Evolutionary conservation across 2,329 filamentous ascomycete genomes (phyloP).

Genomic region (Xylariales sp.): DNA sequence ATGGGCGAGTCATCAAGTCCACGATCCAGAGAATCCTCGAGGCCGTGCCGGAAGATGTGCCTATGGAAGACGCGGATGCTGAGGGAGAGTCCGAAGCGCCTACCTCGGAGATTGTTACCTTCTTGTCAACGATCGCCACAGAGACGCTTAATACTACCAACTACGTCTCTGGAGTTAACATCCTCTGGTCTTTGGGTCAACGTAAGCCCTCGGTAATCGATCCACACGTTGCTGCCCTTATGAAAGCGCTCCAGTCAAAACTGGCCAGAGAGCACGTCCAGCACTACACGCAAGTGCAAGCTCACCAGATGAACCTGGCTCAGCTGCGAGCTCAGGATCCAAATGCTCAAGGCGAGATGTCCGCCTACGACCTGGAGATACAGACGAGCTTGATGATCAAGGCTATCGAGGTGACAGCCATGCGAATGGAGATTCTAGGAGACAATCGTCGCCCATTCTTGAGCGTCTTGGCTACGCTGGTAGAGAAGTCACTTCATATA

Average conservation of each 20-base stretch:
- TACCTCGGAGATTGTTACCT: conserved; percentile 81
- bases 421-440: conserved; percentile 86
- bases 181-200: conserved; percentile 85
- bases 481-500: conserved; percentile 89
- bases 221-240: conserved; percentile 77
- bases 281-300: conserved; percentile 58
- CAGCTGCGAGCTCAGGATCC: conserved; percentile 48
- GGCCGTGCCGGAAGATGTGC: conserved; percentile 74
- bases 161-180: conserved; percentile 84
- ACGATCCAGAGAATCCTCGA: conserved; percentile 80
- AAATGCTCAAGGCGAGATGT: conserved; percentile 55
- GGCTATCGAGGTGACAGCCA: conserved; percentile 85
- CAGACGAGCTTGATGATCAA: conserved; percentile 90
- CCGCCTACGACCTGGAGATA: conserved; percentile 76
- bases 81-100: conserved; percentile 79
- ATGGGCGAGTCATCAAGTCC: conserved; percentile 66
- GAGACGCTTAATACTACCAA: conserved; percentile 79
- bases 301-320: conserved; percentile 39
- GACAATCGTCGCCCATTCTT: conserved; percentile 91
- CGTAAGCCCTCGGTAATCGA: conserved; percentile 85
- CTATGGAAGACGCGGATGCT: conserved; percentile 72
- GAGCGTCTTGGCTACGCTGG: conserved; percentile 87
- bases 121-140: conserved; percentile 78
- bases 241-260: conserved; percentile 91
- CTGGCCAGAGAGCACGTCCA: conserved; percentile 90